These are phyloP conservation scores for Heliocybe sulcata DNA, from an alignment of 1,284 basidiomycete species.

Conservation along the genomic window DNA sequence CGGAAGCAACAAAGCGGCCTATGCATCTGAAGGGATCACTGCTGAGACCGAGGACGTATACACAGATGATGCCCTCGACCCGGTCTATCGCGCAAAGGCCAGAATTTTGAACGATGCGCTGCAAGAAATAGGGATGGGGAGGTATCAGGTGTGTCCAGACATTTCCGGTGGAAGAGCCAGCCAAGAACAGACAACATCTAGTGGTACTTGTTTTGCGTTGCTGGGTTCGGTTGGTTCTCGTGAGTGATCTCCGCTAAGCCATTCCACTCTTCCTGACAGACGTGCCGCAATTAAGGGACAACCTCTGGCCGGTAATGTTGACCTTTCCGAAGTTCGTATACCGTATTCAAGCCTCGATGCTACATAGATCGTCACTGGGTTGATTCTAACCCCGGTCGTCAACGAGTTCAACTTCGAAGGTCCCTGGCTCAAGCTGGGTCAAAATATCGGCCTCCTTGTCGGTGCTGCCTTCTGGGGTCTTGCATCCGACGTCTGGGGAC, in stretches of 20 bases:
- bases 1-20: constrained; percentile 1
- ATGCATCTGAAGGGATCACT: constrained; percentile 3
- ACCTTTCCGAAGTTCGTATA: not conserved
- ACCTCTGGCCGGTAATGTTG: constrained; percentile 52
- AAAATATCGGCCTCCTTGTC: constrained; percentile 55
- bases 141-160: constrained; percentile 46
- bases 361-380: constrained; percentile 41
- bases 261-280: constrained; percentile 3
- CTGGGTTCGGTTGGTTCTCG: constrained; percentile 68
- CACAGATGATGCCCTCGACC: constrained; percentile 44
- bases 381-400: constrained; percentile 48
- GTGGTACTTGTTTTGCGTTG: constrained; percentile 48
- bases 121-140: constrained; percentile 68
- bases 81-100: constrained; percentile 58
- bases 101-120: constrained; percentile 57
- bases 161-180: not conserved
- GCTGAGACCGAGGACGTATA: constrained; percentile 33
- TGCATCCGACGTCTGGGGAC: constrained; percentile 54
- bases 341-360: not conserved
- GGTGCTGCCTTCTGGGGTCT: constrained; percentile 61
- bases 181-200: constrained; percentile 12
- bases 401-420: constrained; percentile 47
- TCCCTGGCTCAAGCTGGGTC: constrained; percentile 46
- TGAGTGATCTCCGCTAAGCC: constrained; percentile 23
- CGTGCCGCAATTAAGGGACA: constrained; percentile 34